Evolutionary conservation across 441 rosid genomes (phyloP), one percentile per base, ranked within the genome.

Genomic region (Adansonia grandidieri): DNA sequence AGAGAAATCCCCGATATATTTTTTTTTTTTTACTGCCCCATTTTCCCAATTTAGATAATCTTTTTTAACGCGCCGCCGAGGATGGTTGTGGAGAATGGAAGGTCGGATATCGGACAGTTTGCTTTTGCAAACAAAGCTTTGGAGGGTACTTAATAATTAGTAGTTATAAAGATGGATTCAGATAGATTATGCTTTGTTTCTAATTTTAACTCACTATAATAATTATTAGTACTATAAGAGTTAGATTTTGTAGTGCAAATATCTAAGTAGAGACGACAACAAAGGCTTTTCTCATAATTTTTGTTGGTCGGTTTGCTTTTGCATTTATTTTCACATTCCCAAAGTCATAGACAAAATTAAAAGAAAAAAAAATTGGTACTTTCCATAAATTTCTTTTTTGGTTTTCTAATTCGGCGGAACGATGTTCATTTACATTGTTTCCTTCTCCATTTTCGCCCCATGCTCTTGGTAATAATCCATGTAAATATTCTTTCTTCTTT

Each of bases 401-500:
- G 37, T 3, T 32, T 32, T 32, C 37, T 32, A 32, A 32, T 32
- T 32, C 37, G 37, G 37, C 37, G 37, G 37, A 32, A 32, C 37
- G 37, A 32, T 32, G 37, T 32, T 32, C 37, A 32, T 32, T 2
- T 32, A 32, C 3, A 3, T 32, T 32, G 37, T 32, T 32, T 32
- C 37, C 37, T 32, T 32, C 37, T 3, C 37, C 37, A 32, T 32
- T 32, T 32, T 32, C 37, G 37, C 37, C 2, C 37, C 37, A 32
- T 32, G 37, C 37, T 32, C 37, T 32, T 32, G 37, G 37, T 32
- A 32, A 32, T 32, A 32, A 32, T 32, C 37, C 37, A 32, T 32
- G 58, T 54, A 54, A n/a, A 54, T 54, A 54, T 54, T 54, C 58
- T 54, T 54, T 54, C 58, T 53, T 54, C 60, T 56, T 19, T 56